phyloP scores from a whole-genome alignment of 1,284 basidiomycete genomes.

The Moniliella sp. region DNA sequence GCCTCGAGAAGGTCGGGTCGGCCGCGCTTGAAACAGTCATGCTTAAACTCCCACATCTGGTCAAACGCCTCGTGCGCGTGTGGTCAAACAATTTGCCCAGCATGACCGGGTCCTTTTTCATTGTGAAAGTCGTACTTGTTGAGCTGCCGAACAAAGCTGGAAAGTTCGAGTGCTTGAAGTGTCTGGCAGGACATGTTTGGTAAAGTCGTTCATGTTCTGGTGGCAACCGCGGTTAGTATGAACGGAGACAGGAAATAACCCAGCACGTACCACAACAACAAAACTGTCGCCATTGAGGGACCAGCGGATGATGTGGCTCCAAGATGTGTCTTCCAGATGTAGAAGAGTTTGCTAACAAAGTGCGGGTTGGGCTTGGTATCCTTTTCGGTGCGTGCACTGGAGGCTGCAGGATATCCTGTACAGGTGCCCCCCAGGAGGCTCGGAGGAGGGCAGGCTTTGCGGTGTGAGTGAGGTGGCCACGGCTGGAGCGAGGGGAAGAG shows the following conservation, averaged over 20 bases:
- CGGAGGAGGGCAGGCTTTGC: too few relatives aligned
- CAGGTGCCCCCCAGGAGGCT: too few relatives aligned
- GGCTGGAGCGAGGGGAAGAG: too few relatives aligned
- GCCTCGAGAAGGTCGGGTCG: slow-evolving; percentile 71
- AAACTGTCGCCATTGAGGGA: slow-evolving; percentile 66
- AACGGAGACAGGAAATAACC: too few relatives aligned
- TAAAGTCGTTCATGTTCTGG: slow-evolving; percentile 92
- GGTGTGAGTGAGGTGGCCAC: too few relatives aligned
- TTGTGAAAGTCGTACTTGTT: slow-evolving; percentile 99
- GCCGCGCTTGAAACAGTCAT: slow-evolving; percentile 52
- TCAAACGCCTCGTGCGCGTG: too few relatives aligned
- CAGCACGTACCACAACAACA: slow-evolving; percentile 57
- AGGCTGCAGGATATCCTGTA: too few relatives aligned
- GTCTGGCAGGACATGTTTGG: slow-evolving; percentile 71
- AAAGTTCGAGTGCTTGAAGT: slow-evolving; percentile 95
- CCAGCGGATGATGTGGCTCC: slow-evolving; percentile 62
- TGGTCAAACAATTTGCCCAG: slow-evolving; percentile 4
- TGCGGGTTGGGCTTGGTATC: too few relatives aligned
- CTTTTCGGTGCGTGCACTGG: too few relatives aligned
- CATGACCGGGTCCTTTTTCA: slow-evolving; percentile 38
- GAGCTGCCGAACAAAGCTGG: slow-evolving; percentile 48
- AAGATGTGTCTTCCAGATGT: slow-evolving; percentile 58
- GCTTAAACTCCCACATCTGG: slow-evolving; percentile 69
- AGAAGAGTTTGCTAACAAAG: too few relatives aligned
- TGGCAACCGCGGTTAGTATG: too few relatives aligned